Evolutionary conservation across 306 rosid species (phyloP).

Genomic region (Clitoria ternatea): DNA sequence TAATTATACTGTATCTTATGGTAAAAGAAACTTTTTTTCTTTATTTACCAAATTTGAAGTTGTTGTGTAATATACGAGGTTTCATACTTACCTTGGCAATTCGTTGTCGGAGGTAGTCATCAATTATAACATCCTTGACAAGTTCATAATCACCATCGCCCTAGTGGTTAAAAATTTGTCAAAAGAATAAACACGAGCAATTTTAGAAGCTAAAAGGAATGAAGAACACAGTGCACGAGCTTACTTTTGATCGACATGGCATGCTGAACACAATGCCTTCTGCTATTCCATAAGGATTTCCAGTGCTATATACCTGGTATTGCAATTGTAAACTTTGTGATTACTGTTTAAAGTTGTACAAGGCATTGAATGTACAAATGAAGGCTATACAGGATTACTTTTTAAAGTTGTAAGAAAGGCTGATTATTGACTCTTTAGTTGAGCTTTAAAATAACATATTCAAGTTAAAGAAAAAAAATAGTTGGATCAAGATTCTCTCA

Average conservation of each 20-base stretch:
- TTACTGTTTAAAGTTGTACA: too few relatives aligned
- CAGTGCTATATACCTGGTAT: slow-evolving; percentile 70
- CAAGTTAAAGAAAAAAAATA: neutral
- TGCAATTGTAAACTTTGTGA: slow-evolving; percentile 5
- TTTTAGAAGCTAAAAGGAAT: neutral
- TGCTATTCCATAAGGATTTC: slow-evolving; percentile 92
- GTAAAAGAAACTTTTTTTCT: neutral
- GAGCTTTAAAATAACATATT: neutral
- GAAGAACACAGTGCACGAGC: slow-evolving; percentile 19
- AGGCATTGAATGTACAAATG: neutral
- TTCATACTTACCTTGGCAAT: slow-evolving; percentile 50
- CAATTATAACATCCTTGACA: slow-evolving; percentile 68
- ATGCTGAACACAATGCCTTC: slow-evolving; percentile 91
- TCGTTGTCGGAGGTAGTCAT: slow-evolving; percentile 71
- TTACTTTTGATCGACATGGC: slow-evolving; percentile 96
- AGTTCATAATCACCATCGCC: slow-evolving; percentile 96
- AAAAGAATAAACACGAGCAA: neutral
- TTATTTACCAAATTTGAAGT: neutral
- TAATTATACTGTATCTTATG: neutral
- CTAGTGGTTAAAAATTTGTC: slow-evolving; percentile 30
- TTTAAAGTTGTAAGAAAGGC: neutral
- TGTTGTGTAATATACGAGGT: neutral
- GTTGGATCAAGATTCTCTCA: too few relatives aligned
- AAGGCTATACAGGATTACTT: neutral
- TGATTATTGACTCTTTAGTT: neutral